Conservation (phyloP, 2,329 filamentous ascomycete species). For the Sporothrix humicola region DNA sequence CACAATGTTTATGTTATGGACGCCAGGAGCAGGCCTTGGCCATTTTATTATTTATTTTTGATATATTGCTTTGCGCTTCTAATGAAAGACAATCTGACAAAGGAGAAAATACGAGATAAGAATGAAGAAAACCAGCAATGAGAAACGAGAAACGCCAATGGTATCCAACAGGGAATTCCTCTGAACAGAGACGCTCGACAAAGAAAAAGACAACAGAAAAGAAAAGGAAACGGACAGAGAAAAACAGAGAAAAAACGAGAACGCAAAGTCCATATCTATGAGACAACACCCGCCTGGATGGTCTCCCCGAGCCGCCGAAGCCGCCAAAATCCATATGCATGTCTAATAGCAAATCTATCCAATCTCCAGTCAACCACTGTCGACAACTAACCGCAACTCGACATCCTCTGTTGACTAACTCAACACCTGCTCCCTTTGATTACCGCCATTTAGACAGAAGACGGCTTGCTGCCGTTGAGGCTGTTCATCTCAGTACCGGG, state of each 20-base stretch:
- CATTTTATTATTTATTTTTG: conserved; percentile 3
- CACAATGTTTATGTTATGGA: not conserved
- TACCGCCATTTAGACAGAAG: conserved; percentile 1
- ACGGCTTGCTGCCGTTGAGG: conserved; percentile 17
- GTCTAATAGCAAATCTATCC: not conserved
- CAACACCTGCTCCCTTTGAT: not conserved
- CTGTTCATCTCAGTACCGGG: conserved; percentile 25
- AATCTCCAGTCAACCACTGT: not conserved
- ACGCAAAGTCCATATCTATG: not conserved
- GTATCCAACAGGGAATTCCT: conserved; percentile 11
- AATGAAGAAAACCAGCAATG: not conserved
- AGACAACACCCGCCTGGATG: not conserved
- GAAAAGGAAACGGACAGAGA: not conserved
- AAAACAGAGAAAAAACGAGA: not conserved
- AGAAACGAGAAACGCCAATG: conserved; percentile 11
- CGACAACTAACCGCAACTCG: not conserved
- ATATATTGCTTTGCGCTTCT: not conserved
- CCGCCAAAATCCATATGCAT: not conserved
- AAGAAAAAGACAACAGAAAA: not conserved
- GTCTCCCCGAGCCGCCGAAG: not conserved
- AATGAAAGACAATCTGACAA: not conserved
- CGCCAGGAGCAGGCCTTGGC: not conserved
- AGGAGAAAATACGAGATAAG: not conserved
- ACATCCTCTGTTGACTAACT: not conserved
- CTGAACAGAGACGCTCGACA: not conserved